Conservation (phyloP, 2,329 filamentous ascomycete species). For the Aspergillus sojae region DNA sequence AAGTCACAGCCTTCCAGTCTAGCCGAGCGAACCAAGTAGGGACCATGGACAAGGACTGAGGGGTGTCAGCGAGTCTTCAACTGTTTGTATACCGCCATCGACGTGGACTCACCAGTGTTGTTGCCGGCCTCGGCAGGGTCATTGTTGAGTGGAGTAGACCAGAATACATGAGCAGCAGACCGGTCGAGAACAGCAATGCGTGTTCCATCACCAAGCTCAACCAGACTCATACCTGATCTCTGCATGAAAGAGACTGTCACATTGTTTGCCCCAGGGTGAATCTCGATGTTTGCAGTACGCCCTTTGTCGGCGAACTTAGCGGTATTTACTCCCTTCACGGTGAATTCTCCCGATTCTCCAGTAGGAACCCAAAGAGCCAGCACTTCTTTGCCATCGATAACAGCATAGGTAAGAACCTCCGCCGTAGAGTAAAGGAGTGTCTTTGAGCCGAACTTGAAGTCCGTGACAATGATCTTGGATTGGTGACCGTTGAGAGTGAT, state of each 20-base stretch:
- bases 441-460: slow-evolving; percentile 58
- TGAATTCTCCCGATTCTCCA: slow-evolving; percentile 59
- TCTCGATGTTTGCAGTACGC: slow-evolving; percentile 46
- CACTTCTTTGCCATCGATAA: slow-evolving; percentile 50
- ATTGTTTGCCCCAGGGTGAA: slow-evolving; percentile 44
- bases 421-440: slow-evolving; percentile 59
- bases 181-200: slow-evolving; percentile 58
- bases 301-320: slow-evolving; percentile 44
- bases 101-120: slow-evolving; percentile 44
- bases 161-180: slow-evolving; percentile 58
- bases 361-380: slow-evolving; percentile 58
- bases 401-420: slow-evolving; percentile 56
- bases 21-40: slow-evolving; percentile 56
- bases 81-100: neutral
- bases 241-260: slow-evolving; percentile 55
- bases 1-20: slow-evolving; percentile 41
- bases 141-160: slow-evolving; percentile 54
- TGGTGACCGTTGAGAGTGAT: slow-evolving; percentile 63
- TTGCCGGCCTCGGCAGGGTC: slow-evolving; percentile 51
- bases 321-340: slow-evolving; percentile 44
- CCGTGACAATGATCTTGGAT: slow-evolving; percentile 64
- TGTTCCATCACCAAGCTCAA: slow-evolving; percentile 52
- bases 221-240: slow-evolving; percentile 49
- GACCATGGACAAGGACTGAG: slow-evolving; percentile 55
- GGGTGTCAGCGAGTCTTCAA: neutral